Conservation (phyloP, 2,329 filamentous ascomycete species). For the Chaetomium sp. region DNA sequence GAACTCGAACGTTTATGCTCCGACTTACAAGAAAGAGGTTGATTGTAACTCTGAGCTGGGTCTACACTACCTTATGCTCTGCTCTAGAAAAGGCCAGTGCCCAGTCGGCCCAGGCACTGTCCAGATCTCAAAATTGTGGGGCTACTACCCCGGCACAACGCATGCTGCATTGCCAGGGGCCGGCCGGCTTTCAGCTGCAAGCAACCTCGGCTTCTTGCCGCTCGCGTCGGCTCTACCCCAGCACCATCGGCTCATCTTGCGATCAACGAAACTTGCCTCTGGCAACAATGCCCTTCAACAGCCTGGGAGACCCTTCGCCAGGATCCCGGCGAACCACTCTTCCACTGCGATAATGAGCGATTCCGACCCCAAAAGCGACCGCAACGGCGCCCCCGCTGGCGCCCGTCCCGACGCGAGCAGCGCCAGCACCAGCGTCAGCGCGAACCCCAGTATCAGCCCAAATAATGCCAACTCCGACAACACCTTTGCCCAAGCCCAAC, state of each 20-base stretch:
- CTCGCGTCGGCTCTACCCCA: background rate
- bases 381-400: too few species aligned
- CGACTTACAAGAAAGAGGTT: too few species aligned
- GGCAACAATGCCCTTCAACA: constrained; percentile 4
- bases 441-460: background rate
- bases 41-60: too few species aligned
- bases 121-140: too few species aligned
- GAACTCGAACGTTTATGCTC: too few species aligned
- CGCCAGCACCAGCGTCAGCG: background rate
- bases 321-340: background rate
- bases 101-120: too few species aligned
- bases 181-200: constrained; percentile 14
- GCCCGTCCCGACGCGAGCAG: background rate
- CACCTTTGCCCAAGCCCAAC: constrained; percentile 80
- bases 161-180: background rate
- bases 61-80: too few species aligned
- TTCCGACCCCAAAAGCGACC: background rate
- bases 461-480: constrained; percentile 6
- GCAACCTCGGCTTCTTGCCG: constrained; percentile 16
- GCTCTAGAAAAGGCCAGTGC: too few species aligned
- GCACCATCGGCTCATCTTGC: background rate
- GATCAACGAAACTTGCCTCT: background rate
- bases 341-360: constrained; percentile 15
- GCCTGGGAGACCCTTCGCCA: background rate
- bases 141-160: too few species aligned